phyloP scores from a whole-genome alignment of 108 stramenopile genomes.

The Conticribra weissflogii region DNA sequence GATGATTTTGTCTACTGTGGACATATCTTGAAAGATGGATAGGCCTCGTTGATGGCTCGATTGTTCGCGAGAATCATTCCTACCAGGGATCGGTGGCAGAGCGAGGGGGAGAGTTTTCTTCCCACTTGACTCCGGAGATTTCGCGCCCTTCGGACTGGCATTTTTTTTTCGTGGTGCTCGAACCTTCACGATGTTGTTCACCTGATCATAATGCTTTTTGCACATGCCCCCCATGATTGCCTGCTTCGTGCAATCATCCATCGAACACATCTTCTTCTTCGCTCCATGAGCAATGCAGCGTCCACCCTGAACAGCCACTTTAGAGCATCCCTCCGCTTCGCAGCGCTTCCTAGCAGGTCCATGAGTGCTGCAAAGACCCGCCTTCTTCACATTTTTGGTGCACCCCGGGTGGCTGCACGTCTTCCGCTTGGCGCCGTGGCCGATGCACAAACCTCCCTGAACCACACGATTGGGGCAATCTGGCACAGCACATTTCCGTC shows the following conservation, averaged over 20 bases:
- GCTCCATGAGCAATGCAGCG: slow-evolving; percentile 90
- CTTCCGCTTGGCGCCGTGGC: slow-evolving; percentile 88
- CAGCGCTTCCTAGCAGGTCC: slow-evolving; percentile 87
- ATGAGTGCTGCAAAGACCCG: slow-evolving; percentile 84
- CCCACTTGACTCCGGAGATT: not conserved
- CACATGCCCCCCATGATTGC: slow-evolving; percentile 88
- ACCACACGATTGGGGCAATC: slow-evolving; percentile 86
- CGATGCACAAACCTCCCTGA: slow-evolving; percentile 87
- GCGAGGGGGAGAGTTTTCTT: not conserved
- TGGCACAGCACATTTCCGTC: slow-evolving; percentile 79
- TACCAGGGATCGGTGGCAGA: no score
- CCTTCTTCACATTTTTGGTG: slow-evolving; percentile 87
- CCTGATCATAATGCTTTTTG: slow-evolving; percentile 86
- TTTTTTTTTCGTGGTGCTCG: slow-evolving; percentile 22
- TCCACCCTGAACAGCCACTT: slow-evolving; percentile 89
- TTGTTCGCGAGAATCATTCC: no score
- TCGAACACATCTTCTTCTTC: slow-evolving; percentile 81
- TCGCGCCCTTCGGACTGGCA: not conserved
- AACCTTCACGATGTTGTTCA: slow-evolving; percentile 26
- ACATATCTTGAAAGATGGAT: not conserved
- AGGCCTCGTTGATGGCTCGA: not conserved
- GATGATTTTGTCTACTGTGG: not conserved
- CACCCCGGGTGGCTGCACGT: slow-evolving; percentile 82
- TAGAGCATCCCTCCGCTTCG: slow-evolving; percentile 66
- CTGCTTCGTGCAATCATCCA: slow-evolving; percentile 77